These are phyloP conservation scores for Centrapalus pauciflorus DNA, from an alignment of 129 eudicot genomes.

Conservation along the genomic window DNA sequence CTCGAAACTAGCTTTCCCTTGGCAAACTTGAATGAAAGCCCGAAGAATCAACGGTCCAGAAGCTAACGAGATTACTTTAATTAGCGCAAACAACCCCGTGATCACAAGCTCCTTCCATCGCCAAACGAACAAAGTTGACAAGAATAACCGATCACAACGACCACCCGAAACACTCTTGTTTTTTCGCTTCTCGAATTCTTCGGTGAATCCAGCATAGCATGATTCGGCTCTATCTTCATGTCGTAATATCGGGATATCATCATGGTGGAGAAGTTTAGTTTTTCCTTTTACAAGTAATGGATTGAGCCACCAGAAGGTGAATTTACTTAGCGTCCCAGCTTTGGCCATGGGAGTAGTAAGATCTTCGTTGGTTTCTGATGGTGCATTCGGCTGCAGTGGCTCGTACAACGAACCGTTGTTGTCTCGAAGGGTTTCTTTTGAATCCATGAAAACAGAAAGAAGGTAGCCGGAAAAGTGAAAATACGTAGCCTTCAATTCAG, in stretches of 20 bases:
- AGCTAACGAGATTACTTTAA: conserved; percentile 47
- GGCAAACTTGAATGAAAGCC: conserved; percentile 51
- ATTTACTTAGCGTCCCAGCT: conserved; percentile 43
- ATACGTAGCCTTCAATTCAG: too few species aligned
- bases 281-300: conserved; percentile 46
- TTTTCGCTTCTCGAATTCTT: conserved; percentile 25
- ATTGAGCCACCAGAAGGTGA: conserved; percentile 68
- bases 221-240: conserved; percentile 36
- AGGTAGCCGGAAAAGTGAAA: conserved; percentile 25
- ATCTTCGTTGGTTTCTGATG: conserved; percentile 11
- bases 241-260: conserved; percentile 48
- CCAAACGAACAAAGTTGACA: conserved; percentile 45
- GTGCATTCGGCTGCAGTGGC: conserved; percentile 30
- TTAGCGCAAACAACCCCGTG: conserved; percentile 51
- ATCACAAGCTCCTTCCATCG: conserved; percentile 36
- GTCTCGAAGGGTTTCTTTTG: background rate
- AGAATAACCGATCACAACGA: conserved; percentile 20
- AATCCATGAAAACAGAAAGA: conserved; percentile 15
- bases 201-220: conserved; percentile 42
- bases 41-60: conserved; percentile 55
- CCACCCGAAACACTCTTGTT: background rate
- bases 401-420: conserved; percentile 13
- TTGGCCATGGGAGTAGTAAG: conserved; percentile 40
- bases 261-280: conserved; percentile 41
- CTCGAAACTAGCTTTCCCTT: conserved; percentile 37